Evolutionary conservation across 345 rosid species (phyloP), one percentile per base, ranked within the genome.

Genomic region (Ceriops tagal): DNA sequence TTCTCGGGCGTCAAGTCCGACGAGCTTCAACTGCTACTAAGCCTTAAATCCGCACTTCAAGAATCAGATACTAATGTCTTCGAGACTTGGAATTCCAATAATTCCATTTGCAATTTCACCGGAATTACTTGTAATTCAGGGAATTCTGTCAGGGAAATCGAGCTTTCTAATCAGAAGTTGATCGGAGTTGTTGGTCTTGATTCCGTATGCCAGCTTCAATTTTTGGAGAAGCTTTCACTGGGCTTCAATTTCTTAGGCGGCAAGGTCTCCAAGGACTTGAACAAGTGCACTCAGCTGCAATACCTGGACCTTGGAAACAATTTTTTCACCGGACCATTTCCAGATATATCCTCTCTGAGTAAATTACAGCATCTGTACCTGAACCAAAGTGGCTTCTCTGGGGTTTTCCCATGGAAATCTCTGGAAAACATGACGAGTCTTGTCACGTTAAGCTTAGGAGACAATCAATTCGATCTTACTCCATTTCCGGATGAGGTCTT

Each of bases 231-330:
- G 77, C 90, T 93, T 65, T 83, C 92, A 2, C 82, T 93, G 24
- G 97, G 96, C 5, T 71, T 61, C 75, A 93, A 93, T 75, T 78
- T 74, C 1, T 60, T 93, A 1, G 61, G 73, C 0, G 97, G 98
- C 7, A 27, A 13, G 31, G 58, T 87, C 27, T 51, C 79, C 0
- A 11, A 22, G 1, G 88, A 80, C 56, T 62, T 91, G 77, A 82
- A 68, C 34, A 81, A 65, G 24, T 93, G 98, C 64, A 69, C 72
- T 13, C 85, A 73, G 31, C 73, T 93, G 20, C 81, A 52, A 37
- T 89, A 91, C 71, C 68, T 93, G 63, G 90, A 93, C 73, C 84
- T 93, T 4, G 96, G 95, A 1, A 88, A 87, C 89, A 89, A 89
- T 67, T 8, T 66, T 19, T 92, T 93, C 71, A 53, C 80, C 0